Evolutionary conservation across 148 eudicot species (phyloP).

Genomic region (Heliosperma pusillum): DNA sequence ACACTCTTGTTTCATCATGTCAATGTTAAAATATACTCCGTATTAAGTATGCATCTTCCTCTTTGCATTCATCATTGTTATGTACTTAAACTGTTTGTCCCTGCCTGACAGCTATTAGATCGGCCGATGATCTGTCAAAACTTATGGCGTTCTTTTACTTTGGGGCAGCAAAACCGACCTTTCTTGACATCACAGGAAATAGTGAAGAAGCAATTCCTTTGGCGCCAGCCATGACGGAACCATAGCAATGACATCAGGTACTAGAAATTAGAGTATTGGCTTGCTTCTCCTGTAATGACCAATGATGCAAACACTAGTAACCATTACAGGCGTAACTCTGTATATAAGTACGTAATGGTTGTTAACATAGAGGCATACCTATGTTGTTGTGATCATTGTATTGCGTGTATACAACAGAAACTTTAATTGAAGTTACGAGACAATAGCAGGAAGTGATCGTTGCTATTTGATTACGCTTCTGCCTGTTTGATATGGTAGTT

Average conservation of each 20-base stretch:
- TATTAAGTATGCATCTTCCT: neutral
- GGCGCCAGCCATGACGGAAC: conserved; percentile 26
- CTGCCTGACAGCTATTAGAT: conserved; percentile 47
- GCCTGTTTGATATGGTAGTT: no score
- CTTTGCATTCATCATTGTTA: neutral
- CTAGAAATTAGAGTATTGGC: conserved; percentile 9
- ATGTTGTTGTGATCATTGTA: neutral
- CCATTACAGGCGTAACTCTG: neutral
- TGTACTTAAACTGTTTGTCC: neutral
- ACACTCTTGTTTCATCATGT: neutral
- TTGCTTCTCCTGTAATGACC: neutral
- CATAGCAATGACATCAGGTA: conserved; percentile 3
- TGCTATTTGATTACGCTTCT: no score
- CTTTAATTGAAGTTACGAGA: no score
- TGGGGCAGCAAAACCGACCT: conserved; percentile 83
- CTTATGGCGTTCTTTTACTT: conserved; percentile 94
- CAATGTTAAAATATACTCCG: neutral
- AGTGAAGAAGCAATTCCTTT: conserved; percentile 59
- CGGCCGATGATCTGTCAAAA: conserved; percentile 85
- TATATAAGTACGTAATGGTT: conserved; percentile 9
- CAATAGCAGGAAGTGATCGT: no score
- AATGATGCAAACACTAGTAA: neutral
- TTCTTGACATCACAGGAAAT: conserved; percentile 35
- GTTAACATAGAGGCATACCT: neutral
- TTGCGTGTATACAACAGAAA: no score